Percentiles rank a stretch among this genome's conserved stretches.
phyloP scores from a whole-genome alignment of 2,329 filamentous ascomycete species.

The Anisogramma anomala region DNA sequence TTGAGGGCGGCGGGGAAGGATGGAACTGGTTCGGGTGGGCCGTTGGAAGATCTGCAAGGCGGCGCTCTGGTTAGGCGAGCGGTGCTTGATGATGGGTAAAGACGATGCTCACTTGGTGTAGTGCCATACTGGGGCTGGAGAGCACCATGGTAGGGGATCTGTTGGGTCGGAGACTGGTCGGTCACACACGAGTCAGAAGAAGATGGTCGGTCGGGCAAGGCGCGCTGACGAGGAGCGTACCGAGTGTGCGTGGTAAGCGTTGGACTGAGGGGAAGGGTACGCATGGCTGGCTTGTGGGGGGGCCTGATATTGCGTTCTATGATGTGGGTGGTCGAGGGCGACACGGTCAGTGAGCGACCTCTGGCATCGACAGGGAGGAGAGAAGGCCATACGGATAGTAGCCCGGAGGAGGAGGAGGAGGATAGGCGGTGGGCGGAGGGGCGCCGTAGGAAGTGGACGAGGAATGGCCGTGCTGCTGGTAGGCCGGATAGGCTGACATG shows the following conservation, averaged over 20 bases:
- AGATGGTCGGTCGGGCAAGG: background rate
- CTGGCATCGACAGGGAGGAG: conserved; percentile 10
- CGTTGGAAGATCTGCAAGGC: conserved; percentile 15
- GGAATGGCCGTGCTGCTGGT: conserved; percentile 19
- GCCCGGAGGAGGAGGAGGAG: conserved; percentile 12
- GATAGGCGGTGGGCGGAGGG: conserved; percentile 11
- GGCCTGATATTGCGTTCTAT: conserved; percentile 32
- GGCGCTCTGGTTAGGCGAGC: conserved; percentile 3
- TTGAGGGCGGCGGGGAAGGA: conserved; percentile 55
- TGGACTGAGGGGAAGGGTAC: conserved; percentile 7
- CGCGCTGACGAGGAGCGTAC: conserved; percentile 17
- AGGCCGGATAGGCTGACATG: conserved; percentile 56
- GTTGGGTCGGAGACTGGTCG: conserved; percentile 29
- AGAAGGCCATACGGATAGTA: conserved; percentile 14
- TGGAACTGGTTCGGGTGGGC: conserved; percentile 37
- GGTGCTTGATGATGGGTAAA: background rate
- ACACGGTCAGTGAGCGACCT: conserved; percentile 3
- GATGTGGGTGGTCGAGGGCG: background rate
- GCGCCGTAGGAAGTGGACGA: conserved; percentile 12
- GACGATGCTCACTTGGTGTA: conserved; percentile 33
- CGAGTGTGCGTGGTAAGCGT: conserved; percentile 33
- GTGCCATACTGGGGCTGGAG: conserved; percentile 31
- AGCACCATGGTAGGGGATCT: conserved; percentile 32
- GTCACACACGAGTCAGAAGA: background rate
- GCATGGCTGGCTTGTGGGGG: conserved; percentile 33